Evolutionary conservation across 306 rosid genomes (phyloP).

Genomic region (Malus fusca): DNA sequence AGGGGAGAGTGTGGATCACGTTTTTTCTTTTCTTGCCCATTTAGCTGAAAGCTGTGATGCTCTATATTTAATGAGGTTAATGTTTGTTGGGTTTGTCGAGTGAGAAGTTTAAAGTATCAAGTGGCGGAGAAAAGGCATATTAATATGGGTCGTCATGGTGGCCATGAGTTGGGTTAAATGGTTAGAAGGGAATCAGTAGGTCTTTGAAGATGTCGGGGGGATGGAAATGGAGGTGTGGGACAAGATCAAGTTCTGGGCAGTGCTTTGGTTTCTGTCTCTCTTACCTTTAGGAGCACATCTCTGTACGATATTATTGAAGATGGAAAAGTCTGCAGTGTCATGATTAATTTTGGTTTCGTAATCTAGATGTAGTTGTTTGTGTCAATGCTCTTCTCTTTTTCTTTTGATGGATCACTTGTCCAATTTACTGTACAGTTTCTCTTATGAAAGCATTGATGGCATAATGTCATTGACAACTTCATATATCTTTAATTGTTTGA

Average conservation of each 20-base stretch:
- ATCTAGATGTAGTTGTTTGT: background rate
- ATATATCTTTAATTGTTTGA: too few relatives aligned
- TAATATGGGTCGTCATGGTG: background rate
- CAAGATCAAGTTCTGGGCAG: background rate
- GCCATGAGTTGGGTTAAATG: background rate
- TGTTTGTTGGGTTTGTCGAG: background rate
- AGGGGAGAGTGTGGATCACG: background rate
- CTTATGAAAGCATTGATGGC: background rate
- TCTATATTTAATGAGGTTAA: background rate
- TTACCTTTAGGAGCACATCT: background rate
- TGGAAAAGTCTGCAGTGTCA: background rate
- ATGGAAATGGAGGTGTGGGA: background rate
- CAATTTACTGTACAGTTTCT: background rate
- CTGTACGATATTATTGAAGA: background rate
- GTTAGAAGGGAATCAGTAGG: background rate
- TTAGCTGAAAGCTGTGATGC: background rate
- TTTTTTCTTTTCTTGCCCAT: background rate
- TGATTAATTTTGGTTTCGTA: background rate
- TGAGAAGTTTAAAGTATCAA: too few relatives aligned
- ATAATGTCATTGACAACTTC: too few relatives aligned
- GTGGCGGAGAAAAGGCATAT: background rate
- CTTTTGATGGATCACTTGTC: background rate
- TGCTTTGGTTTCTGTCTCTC: background rate
- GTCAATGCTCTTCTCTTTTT: background rate
- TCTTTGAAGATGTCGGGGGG: background rate